These are phyloP conservation scores for Pythium scleroteichum DNA, from an alignment of 352 stramenopile genomes.

Conservation along the genomic window DNA sequence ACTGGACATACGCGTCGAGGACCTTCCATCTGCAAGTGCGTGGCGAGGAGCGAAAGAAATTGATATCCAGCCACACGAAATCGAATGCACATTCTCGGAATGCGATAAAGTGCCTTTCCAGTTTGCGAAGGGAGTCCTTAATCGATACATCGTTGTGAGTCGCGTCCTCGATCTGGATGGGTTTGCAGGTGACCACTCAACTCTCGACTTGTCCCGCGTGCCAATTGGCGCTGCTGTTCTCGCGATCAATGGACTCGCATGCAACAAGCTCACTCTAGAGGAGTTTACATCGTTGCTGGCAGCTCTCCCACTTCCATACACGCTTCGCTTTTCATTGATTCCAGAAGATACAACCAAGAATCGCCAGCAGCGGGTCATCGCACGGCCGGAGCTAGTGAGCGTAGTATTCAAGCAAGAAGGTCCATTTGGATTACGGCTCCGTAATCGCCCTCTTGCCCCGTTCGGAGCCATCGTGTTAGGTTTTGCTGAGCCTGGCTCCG, in stretches of 20 bases:
- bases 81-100: conserved; percentile 61
- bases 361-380: conserved; percentile 46
- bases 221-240: conserved; percentile 63
- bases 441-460: conserved; percentile 61
- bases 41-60: conserved; percentile 80
- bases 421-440: conserved; percentile 72
- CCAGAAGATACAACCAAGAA: conserved; percentile 63
- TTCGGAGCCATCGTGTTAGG: conserved; percentile 79
- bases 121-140: conserved; percentile 70
- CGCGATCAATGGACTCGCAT: conserved; percentile 76
- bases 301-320: conserved; percentile 53
- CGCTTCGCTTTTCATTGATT: conserved; percentile 64
- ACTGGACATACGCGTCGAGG: conserved; percentile 74
- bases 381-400: conserved; percentile 49
- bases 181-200: background rate
- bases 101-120: conserved; percentile 55
- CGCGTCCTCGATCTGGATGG: conserved; percentile 43
- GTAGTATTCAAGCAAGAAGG: conserved; percentile 78
- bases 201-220: conserved; percentile 42
- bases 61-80: conserved; percentile 66
- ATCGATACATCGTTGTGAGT: conserved; percentile 68
- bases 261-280: conserved; percentile 68
- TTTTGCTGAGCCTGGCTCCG: conserved; percentile 44
- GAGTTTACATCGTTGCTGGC: conserved; percentile 61
- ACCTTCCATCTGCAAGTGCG: conserved; percentile 70